Conservation (phyloP, 768 basidiomycete genomes). For the Mycena alexandri region DNA sequence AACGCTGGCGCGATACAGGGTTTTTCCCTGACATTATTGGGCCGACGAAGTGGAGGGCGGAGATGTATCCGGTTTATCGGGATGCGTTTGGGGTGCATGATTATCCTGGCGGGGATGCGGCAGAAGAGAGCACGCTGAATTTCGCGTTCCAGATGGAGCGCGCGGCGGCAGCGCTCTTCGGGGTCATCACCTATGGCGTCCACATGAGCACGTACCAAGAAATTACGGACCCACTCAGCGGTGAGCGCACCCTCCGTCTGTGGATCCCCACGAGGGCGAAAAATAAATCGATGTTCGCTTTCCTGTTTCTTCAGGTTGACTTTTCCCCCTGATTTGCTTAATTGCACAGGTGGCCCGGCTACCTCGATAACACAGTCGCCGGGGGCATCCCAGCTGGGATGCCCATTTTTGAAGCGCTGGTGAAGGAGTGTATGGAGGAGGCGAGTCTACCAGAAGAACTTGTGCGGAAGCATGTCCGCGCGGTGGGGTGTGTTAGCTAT, state of each 20-base stretch:
- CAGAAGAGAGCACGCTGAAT: conserved; percentile 56
- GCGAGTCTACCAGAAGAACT: conserved; percentile 82
- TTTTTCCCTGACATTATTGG: conserved; percentile 77
- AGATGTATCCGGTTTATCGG: conserved; percentile 84
- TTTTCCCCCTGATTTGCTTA: neutral
- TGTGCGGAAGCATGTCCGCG: conserved; percentile 67
- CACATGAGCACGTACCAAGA: conserved; percentile 86
- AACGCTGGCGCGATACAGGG: conserved; percentile 79
- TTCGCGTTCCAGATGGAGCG: conserved; percentile 93
- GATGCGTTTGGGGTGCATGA: conserved; percentile 75
- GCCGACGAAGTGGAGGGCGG: conserved; percentile 85
- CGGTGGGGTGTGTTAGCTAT: conserved; percentile 84
- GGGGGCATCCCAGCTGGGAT: conserved; percentile 92
- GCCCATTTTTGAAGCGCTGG: conserved; percentile 75
- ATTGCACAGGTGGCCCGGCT: conserved; percentile 78
- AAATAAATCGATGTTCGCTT: conserved; percentile 89
- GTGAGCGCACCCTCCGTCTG: conserved; percentile 62
- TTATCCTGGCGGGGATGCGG: conserved; percentile 51
- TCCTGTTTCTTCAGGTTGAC: neutral
- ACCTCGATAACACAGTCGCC: conserved; percentile 91
- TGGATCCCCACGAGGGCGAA: conserved; percentile 91
- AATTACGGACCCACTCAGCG: conserved; percentile 43
- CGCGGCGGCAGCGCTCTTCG: conserved; percentile 89
- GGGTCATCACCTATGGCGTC: conserved; percentile 91
- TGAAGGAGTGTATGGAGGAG: conserved; percentile 96